These are phyloP conservation scores for Clavulina sp. DNA, from an alignment of 768 basidiomycete species.

Conservation along the genomic window DNA sequence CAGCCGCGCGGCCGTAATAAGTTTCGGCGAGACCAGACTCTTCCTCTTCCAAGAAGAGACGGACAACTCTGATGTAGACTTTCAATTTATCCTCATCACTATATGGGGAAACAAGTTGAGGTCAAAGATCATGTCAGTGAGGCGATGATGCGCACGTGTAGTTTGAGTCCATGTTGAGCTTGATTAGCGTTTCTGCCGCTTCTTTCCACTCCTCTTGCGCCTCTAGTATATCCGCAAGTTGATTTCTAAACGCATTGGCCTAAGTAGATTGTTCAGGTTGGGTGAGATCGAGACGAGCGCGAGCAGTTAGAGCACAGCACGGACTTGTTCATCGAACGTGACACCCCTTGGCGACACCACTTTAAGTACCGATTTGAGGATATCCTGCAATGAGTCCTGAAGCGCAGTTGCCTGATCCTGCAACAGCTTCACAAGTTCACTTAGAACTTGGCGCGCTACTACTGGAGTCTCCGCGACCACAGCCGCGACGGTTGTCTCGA, in stretches of 20 bases:
- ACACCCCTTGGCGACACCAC: slow-evolving; percentile 63
- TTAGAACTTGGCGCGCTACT: slow-evolving; percentile 72
- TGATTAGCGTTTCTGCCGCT: slow-evolving; percentile 82
- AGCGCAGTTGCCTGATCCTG: slow-evolving; percentile 37
- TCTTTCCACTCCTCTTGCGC: slow-evolving; percentile 84
- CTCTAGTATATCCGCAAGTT: slow-evolving; percentile 83
- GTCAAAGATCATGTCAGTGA: neutral
- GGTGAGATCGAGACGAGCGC: no score
- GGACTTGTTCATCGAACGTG: slow-evolving; percentile 90
- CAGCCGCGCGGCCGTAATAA: slow-evolving; percentile 89
- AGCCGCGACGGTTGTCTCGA: slow-evolving; percentile 59
- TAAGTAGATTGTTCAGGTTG: slow-evolving; percentile 17
- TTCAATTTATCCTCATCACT: slow-evolving; percentile 75
- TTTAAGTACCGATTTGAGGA: slow-evolving; percentile 58
- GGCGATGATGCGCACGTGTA: neutral
- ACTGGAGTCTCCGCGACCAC: slow-evolving; percentile 68
- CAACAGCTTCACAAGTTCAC: slow-evolving; percentile 61
- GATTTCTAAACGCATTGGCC: slow-evolving; percentile 70
- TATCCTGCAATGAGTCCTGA: slow-evolving; percentile 38
- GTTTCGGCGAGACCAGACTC: slow-evolving; percentile 97
- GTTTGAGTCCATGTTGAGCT: slow-evolving; percentile 79
- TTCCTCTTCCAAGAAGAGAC: slow-evolving; percentile 86
- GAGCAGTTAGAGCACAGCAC: slow-evolving; percentile 15
- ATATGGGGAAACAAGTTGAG: neutral
- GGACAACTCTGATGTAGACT: slow-evolving; percentile 85